Percentiles rank a stretch among this genome's conserved stretches.
Conservation (phyloP, 345 rosid genomes). For the Mallotus nudiflorus region DNA sequence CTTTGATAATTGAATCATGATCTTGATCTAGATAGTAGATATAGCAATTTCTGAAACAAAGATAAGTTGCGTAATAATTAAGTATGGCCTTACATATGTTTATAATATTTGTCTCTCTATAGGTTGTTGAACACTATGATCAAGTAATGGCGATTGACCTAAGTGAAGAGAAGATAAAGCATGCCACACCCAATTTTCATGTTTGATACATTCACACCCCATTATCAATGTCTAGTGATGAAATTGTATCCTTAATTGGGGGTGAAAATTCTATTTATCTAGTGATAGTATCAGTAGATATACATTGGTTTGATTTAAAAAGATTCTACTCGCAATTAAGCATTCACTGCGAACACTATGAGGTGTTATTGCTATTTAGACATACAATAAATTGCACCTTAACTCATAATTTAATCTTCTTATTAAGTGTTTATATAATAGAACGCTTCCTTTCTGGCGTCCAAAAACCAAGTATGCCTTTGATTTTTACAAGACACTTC, state of each 20-base stretch:
- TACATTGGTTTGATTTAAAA: slow-evolving; percentile 68
- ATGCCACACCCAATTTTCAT: slow-evolving; percentile 41
- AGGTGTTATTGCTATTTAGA: slow-evolving; percentile 60
- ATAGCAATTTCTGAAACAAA: too few relatives aligned
- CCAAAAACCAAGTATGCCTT: neutral
- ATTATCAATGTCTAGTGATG: slow-evolving; percentile 45
- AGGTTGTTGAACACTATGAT: too few relatives aligned
- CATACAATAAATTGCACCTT: slow-evolving; percentile 46
- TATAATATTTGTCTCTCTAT: too few relatives aligned
- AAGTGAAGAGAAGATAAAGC: slow-evolving; percentile 54
- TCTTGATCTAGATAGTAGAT: too few relatives aligned
- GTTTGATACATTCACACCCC: slow-evolving; percentile 56
- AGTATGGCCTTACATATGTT: too few relatives aligned
- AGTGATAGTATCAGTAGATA: slow-evolving; percentile 53
- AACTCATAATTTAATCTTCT: slow-evolving; percentile 28
- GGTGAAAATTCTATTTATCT: slow-evolving; percentile 58
- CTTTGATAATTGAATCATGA: too few relatives aligned
- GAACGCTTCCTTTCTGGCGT: neutral
- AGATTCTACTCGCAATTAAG: slow-evolving; percentile 49
- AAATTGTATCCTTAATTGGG: slow-evolving; percentile 43
- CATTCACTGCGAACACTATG: slow-evolving; percentile 58
- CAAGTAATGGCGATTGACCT: slow-evolving; percentile 57
- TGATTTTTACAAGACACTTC: slow-evolving; percentile 45
- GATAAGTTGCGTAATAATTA: too few relatives aligned
- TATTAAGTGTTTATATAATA: neutral